Evolutionary conservation across 495 filamentous ascomycete species (phyloP), one percentile per base, ranked within the genome.

Genomic region (Penicillium canescens): DNA sequence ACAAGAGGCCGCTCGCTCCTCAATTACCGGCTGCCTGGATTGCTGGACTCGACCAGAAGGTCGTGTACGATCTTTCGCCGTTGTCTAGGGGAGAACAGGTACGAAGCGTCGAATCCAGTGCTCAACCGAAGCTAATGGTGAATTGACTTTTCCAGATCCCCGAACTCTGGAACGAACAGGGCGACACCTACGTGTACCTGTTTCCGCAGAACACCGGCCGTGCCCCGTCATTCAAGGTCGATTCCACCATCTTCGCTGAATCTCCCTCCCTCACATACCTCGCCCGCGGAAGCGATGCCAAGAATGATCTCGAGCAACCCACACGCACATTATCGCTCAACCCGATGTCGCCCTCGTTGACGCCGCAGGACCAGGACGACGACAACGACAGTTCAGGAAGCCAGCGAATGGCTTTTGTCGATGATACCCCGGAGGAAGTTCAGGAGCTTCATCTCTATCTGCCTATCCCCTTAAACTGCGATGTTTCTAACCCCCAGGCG

Each of bases 81-180:
- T 61, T 92, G 40, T 57, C 75, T 1, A 75, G 78, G 55, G 83
- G 83, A 11, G 83, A 86, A 41, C 85, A 82, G 73, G 83, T 85
- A 73, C 39, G 67, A 50, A 39, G n/a, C 12, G 18, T 20, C 49
- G 14, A 24, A 34, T 2, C 12, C 3, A n/a, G 4, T n/a, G 24
- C 14, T 13, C 11, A 28, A 14, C 20, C 6, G 10, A 48, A 28
- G 13, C 36, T 40, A 20, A 49, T 16, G 6, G 10, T 18, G 26
- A 14, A 31, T 10, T 20, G 6, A 8, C 5, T 18, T 18, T 12
- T 50, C 21, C 47, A 93, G 88, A 81, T 96, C 10, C 78, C 85
- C 1, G 95, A 98, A 71, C 69, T 98, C 26, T 98, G 95, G 95
- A 86, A 92, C 57, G 88, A 94, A 34, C 63, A 78, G 38, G 91